phyloP scores from a whole-genome alignment of 148 eudicot genomes.

The Gaultheria prostrata region DNA sequence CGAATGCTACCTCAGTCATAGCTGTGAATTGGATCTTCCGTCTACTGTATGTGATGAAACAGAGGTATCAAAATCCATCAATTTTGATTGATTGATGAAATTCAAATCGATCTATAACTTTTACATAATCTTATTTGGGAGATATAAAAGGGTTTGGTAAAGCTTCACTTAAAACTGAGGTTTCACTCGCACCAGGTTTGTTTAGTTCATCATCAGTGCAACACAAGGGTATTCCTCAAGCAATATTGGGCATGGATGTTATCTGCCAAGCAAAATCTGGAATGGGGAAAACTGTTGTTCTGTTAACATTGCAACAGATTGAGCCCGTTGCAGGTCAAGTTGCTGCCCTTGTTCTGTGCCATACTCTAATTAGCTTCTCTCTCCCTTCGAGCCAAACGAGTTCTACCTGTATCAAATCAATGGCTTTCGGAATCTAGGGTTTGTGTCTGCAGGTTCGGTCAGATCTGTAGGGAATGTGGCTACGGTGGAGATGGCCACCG shows the following conservation, averaged over 20 bases:
- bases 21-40: slow-evolving; percentile 14
- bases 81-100: not conserved
- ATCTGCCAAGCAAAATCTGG: slow-evolving; percentile 85
- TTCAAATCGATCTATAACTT: slow-evolving; percentile 16
- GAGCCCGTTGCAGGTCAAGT: slow-evolving; percentile 79
- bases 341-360: slow-evolving; percentile 74
- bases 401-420: not conserved
- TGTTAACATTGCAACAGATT: slow-evolving; percentile 67
- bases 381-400: not conserved
- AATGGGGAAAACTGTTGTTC: slow-evolving; percentile 81
- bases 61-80: not conserved
- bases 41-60: not conserved
- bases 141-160: slow-evolving; percentile 51
- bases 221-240: slow-evolving; percentile 82
- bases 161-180: slow-evolving; percentile 55
- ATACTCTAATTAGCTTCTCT: slow-evolving; percentile 25
- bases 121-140: slow-evolving; percentile 35
- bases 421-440: not conserved
- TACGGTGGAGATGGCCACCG: too few species aligned
- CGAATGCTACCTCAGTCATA: slow-evolving; percentile 18
- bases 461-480: too few species aligned
- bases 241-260: slow-evolving; percentile 82
- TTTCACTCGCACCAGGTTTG: slow-evolving; percentile 48
- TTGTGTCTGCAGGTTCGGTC: too few species aligned
- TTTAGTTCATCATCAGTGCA: slow-evolving; percentile 72